Conservation (phyloP, 352 stramenopile genomes). For the Pythium vanterpoolii region DNA sequence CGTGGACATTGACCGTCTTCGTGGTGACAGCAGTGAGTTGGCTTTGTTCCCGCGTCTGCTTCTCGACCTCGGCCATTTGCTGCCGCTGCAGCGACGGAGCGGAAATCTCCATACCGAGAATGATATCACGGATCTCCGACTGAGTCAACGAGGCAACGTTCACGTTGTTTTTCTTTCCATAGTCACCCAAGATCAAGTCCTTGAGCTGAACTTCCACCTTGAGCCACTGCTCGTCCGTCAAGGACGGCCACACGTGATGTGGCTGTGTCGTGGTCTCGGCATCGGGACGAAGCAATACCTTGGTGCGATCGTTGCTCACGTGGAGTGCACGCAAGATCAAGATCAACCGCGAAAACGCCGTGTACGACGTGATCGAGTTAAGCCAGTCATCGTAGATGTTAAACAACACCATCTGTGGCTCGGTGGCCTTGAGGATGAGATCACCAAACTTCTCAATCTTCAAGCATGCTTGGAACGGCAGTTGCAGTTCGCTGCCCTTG, state of each 20-base stretch:
- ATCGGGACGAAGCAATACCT: conserved; percentile 97
- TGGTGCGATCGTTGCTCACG: conserved; percentile 95
- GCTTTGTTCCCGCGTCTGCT: conserved; percentile 97
- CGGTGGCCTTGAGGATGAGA: conserved; percentile 98
- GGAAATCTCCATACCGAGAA: conserved; percentile 99
- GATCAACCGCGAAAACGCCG: conserved; percentile 99
- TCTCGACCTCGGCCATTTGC: conserved; percentile 99
- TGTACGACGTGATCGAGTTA: conserved; percentile 99
- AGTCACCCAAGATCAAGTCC: conserved; percentile 99
- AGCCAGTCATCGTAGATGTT: conserved; percentile 99
- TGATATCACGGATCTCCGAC: conserved; percentile 99
- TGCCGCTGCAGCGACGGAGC: conserved; percentile 98
- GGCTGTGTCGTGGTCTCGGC: conserved; percentile 98
- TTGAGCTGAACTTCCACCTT: conserved; percentile 99
- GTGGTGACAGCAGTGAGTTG: conserved; percentile 98
- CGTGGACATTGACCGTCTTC: conserved; percentile 99
- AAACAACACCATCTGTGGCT: conserved; percentile 99
- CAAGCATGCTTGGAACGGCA: conserved; percentile 99
- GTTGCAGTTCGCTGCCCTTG: conserved; percentile 98
- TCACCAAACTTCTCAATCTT: conserved; percentile 99
- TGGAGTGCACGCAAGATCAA: conserved; percentile 98
- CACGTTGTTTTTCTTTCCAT: conserved; percentile 99
- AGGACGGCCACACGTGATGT: conserved; percentile 98
- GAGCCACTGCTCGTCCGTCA: conserved; percentile 99
- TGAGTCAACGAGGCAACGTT: conserved; percentile 99